Evolutionary conservation across 2,329 filamentous ascomycete genomes (phyloP), one percentile per base, ranked within the genome.

Genomic region (Exophiala sideris): DNA sequence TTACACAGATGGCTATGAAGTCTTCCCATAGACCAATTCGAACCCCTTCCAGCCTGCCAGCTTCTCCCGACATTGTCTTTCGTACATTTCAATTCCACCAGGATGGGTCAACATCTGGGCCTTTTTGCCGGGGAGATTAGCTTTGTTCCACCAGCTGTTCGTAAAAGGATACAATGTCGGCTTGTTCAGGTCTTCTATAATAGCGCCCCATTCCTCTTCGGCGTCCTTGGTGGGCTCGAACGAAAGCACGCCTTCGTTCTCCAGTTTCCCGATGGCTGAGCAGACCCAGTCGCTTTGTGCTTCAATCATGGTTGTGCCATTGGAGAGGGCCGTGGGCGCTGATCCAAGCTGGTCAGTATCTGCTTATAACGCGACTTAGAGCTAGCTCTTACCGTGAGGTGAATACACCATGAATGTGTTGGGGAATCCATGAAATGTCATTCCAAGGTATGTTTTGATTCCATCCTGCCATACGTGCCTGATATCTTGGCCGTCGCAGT

Each of bases 331-430:
- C 5, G 50, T 52, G 12, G 57, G 53, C 29, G 54, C 78, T 14
- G 29, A 14, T 33, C 3, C 11, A 40, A 18, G 10, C n/a, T 33
- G 11, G 46, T 48, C 32, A 16, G n/a, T n/a, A 14, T 39, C 36
- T 38, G n/a, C 12, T 5, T 9, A 11, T 18, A 7, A 18, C n/a
- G 7, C 1, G 5, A 5, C 9, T 16, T 9, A 20, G 10, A 10
- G 16, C 5, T 6, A 21, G 2, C 11, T 38, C 48, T 41, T 52
- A 56, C 71, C 78, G 11, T 84, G 81, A 1, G 75, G 70, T 0
- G 80, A 79, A 62, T 82, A 83, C 45, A 78, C 65, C 48, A 74
- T 73, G 67, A 79, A 78, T 64, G 77, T 68, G 45, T 80, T 79
- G 0, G 76, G 74, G 56, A 74, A 76, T 5, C 69, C 69, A 12